phyloP scores from a whole-genome alignment of 495 filamentous ascomycete genomes.

The Chaetomium tenue region DNA sequence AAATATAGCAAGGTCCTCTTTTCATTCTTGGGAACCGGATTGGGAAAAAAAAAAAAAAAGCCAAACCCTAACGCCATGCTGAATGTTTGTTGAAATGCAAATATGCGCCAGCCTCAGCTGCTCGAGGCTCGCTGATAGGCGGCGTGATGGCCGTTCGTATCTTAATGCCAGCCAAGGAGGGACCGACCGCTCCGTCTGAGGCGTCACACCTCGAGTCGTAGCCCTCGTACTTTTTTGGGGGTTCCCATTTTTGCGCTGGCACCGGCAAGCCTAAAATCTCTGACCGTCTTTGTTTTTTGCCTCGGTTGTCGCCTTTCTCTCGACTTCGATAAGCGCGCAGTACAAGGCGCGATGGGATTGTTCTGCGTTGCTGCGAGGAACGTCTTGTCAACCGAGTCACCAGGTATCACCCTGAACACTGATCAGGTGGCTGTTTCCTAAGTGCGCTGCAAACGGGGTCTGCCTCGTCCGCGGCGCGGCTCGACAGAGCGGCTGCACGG shows the following conservation, averaged over 20 bases:
- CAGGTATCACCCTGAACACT: constrained; percentile 44
- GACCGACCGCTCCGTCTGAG: not conserved
- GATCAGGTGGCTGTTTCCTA: constrained; percentile 25
- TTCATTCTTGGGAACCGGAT: constrained; percentile 2
- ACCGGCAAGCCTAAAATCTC: constrained; percentile 4
- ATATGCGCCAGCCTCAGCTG: constrained; percentile 10
- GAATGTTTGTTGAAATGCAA: constrained; percentile 27
- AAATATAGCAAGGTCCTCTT: constrained; percentile 7
- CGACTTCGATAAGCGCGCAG: constrained; percentile 10
- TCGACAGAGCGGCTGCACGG: constrained; percentile 17
- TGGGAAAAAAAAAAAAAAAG: constrained; percentile 19
- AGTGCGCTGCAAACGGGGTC: constrained; percentile 13
- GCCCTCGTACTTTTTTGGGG: not conserved
- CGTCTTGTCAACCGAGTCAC: constrained; percentile 27
- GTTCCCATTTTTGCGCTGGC: not conserved
- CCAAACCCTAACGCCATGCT: constrained; percentile 33
- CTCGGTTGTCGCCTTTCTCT: constrained; percentile 21
- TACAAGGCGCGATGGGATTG: not conserved
- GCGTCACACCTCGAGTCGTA: constrained; percentile 4
- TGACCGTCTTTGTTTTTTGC: constrained; percentile 26
- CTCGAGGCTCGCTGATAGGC: not conserved
- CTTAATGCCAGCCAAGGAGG: not conserved
- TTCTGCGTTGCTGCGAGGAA: constrained; percentile 13
- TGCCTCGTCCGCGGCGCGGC: constrained; percentile 12
- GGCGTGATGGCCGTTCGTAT: not conserved